phyloP scores from a whole-genome alignment of 768 basidiomycete genomes.

The Boletales sp. region DNA sequence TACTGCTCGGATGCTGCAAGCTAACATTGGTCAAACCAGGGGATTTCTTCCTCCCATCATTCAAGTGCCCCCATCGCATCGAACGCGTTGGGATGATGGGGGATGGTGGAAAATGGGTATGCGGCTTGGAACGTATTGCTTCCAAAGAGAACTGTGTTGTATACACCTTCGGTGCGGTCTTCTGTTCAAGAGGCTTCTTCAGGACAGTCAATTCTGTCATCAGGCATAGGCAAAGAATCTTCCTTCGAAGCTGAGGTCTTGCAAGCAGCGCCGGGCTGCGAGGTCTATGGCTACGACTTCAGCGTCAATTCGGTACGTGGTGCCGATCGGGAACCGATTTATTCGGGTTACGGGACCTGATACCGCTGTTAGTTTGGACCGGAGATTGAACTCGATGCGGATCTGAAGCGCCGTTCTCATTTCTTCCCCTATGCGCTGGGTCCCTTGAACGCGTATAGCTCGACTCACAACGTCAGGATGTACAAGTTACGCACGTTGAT shows the following conservation, averaged over 20 bases:
- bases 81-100: slow-evolving; percentile 47
- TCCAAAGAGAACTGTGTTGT: slow-evolving; percentile 46
- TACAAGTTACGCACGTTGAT: slow-evolving; percentile 64
- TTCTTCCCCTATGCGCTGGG: slow-evolving; percentile 47
- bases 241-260: slow-evolving; percentile 52
- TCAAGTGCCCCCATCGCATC: slow-evolving; percentile 47
- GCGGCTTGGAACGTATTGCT: slow-evolving; percentile 43
- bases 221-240: slow-evolving; percentile 47
- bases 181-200: not conserved
- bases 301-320: slow-evolving; percentile 32
- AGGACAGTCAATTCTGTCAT: not conserved
- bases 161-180: slow-evolving; percentile 46
- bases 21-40: slow-evolving; percentile 33
- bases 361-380: slow-evolving; percentile 37
- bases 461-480: slow-evolving; percentile 45
- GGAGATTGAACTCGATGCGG: slow-evolving; percentile 33
- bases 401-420: slow-evolving; percentile 36
- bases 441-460: slow-evolving; percentile 43
- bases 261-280: slow-evolving; percentile 37
- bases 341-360: not conserved
- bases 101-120: slow-evolving; percentile 55
- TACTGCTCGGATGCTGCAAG: not conserved
- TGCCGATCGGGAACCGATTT: not conserved
- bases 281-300: slow-evolving; percentile 44
- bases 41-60: slow-evolving; percentile 54